A percentile compares a stretch with the other conserved stretches of the same genome.
phyloP scores from a whole-genome alignment of 2,329 filamentous ascomycete genomes.

The Aureobasidium sp. region DNA sequence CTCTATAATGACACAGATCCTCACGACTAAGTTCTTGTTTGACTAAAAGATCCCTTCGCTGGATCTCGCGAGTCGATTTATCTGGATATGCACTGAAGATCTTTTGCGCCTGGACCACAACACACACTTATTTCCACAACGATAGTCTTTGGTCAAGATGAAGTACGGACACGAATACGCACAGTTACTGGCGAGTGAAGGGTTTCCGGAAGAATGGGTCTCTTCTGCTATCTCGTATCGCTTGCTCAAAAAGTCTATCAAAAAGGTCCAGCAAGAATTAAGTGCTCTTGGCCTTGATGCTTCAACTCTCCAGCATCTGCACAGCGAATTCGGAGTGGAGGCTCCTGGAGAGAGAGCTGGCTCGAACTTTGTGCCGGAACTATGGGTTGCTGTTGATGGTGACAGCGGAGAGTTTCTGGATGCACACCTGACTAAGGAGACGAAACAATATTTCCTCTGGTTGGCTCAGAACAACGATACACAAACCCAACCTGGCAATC shows the following conservation, averaged over 20 bases:
- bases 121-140: background rate
- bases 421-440: slow-evolving; percentile 71
- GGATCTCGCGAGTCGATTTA: background rate
- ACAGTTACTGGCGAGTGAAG: slow-evolving; percentile 73
- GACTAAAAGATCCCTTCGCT: background rate
- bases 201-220: slow-evolving; percentile 77
- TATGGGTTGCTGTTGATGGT: slow-evolving; percentile 75
- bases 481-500: background rate
- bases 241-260: slow-evolving; percentile 90
- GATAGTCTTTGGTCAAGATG: slow-evolving; percentile 57
- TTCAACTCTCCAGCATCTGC: slow-evolving; percentile 72
- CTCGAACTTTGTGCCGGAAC: slow-evolving; percentile 65
- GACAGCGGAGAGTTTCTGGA: slow-evolving; percentile 73
- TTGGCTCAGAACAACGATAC: slow-evolving; percentile 25
- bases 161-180: slow-evolving; percentile 89
- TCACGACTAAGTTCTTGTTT: background rate
- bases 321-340: slow-evolving; percentile 45
- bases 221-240: slow-evolving; percentile 84
- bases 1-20: background rate
- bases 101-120: slow-evolving; percentile 9
- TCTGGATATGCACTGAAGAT: slow-evolving; percentile 13
- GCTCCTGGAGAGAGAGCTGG: slow-evolving; percentile 15
- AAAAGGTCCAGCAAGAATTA: slow-evolving; percentile 79
- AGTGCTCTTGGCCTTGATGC: slow-evolving; percentile 75
- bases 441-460: slow-evolving; percentile 68